Evolutionary conservation across 2,329 filamentous ascomycete species (phyloP).

Genomic region (Penicillium polonicum): DNA sequence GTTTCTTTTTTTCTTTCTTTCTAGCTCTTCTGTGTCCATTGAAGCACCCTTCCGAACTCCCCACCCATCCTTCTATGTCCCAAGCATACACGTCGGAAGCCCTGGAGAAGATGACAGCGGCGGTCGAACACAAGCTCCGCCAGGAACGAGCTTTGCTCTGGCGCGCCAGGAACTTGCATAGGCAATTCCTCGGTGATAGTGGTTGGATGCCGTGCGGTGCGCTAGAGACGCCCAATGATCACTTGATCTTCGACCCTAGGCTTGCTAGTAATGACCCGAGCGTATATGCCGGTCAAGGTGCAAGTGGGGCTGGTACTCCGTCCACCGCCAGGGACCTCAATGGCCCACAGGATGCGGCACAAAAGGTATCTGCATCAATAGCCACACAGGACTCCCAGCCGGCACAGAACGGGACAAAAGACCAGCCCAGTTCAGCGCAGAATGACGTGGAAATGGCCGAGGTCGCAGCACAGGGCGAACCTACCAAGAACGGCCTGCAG

Average conservation of each 20-base stretch:
- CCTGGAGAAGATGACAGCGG: slow-evolving; percentile 56
- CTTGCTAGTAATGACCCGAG: slow-evolving; percentile 18
- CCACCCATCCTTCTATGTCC: slow-evolving; percentile 59
- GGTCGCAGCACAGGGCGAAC: slow-evolving; percentile 13
- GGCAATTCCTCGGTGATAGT: slow-evolving; percentile 60
- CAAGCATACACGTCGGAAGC: slow-evolving; percentile 59
- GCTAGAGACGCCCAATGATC: slow-evolving; percentile 53
- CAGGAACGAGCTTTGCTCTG: slow-evolving; percentile 57
- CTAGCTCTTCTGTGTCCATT: slow-evolving; percentile 60
- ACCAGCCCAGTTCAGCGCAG: neutral
- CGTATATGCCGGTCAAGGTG: slow-evolving; percentile 16
- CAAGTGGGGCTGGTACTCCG: slow-evolving; percentile 16
- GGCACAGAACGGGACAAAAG: slow-evolving; percentile 1
- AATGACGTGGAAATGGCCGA: slow-evolving; percentile 40
- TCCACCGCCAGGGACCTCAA: slow-evolving; percentile 13
- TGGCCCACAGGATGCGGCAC: slow-evolving; percentile 12
- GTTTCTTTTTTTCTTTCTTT: neutral
- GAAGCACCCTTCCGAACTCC: slow-evolving; percentile 60
- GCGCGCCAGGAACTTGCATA: slow-evolving; percentile 58
- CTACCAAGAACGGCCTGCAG: slow-evolving; percentile 7
- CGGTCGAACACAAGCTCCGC: slow-evolving; percentile 57
- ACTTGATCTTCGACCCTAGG: slow-evolving; percentile 46
- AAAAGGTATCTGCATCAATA: slow-evolving; percentile 9
- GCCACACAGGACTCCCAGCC: slow-evolving; percentile 9
- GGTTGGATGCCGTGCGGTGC: slow-evolving; percentile 58